Evolutionary conservation across 495 filamentous ascomycete genomes (phyloP), one percentile per base, ranked within the genome.

Genomic region (Neurospora sp.): DNA sequence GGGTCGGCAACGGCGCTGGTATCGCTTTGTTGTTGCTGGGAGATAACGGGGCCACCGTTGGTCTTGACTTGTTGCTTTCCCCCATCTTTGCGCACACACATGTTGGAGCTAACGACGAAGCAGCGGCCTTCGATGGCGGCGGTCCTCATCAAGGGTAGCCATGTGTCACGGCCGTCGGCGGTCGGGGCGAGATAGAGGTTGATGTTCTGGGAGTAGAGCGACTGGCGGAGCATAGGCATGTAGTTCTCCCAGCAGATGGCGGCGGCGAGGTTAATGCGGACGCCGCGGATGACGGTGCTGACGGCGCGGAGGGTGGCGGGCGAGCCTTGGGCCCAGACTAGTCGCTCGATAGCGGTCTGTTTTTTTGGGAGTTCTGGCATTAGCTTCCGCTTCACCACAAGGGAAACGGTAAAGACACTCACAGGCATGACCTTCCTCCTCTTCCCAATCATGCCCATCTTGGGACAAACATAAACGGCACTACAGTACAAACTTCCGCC

Each of bases 191-290:
- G 89, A 77, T 96, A 98, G 27, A 98, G 84, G 78, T 95, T 97
- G 72, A 97, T 91, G 78, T 97, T 96, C 81, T 98, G 95, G 3
- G 88, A 86, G 77, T 98, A 98, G 20, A 98, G 85, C 27, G 89
- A 76, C 69, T 86, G 85, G 4, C 85, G 81, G 1, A 98, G 86
- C 22, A 98, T 83, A 0, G 95, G 95, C 95, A 98, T 98, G 78
- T 93, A 97, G 75, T 93, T 98, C 81, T 98, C 95, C 95, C 95
- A 98, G 84, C 95, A 98, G 53, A 98, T 96, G 2, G 94, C 95
- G 0, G 93, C 89, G 0, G 89, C 95, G 8, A 97, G 82, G 18
- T 90, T 94, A 22, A 98, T 82, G 61, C 87, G 88, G 16, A 95
- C 88, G 27, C 92, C 93, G 27, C 89, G 88, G 73, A 98, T 91